Base-by-base conservation (phyloP, 2,329 filamentous ascomycete genomes). In the Phyllosticta capitalensis region DNA sequence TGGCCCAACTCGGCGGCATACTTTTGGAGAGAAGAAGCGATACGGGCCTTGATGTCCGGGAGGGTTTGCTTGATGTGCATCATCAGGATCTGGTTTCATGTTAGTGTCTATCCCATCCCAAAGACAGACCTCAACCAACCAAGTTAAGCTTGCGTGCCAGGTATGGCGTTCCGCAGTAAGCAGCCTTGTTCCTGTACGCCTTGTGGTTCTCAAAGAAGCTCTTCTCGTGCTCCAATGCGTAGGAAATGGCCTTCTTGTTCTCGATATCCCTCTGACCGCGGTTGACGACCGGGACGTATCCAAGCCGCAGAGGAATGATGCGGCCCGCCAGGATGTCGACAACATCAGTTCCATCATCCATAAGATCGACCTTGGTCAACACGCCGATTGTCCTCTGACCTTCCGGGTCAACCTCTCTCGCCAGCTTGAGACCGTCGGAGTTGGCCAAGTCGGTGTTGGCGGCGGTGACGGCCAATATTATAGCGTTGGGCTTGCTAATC, bases 51-150 rank as follows among this genome's bases (percentile, higher is more conserved):
- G 80, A 99, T 99, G 71, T 99, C 94, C 49, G 94, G 94, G 14
- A 99, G 83, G 1, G 94, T 99, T 79, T 99, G 92, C 78, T 99
- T 99, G 80, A 99, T 99, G 79, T 99, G 94, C 94, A 99, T 99
- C 92, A 99, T 97, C 67, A 99, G 83, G 71, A 99, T 97, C 81
- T 83, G 69, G 14, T 55, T 30, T 30, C 26, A 45, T 9, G 65
- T 75, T 64, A 74, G 71, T 58, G 6, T 63, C 21, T 53, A 33
- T 21, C 38, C 21, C 5, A 19, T 21, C 19, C 9, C 14, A n/a
- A 20, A n/a, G 9, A 12, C 1, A 24, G 22, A 30, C 45, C 50
- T 45, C 22, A 48, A 66, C 76, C 30, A 72, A 83, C 81, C 69
- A 99, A 81, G 76, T 99, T 99, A 62, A 99, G 84, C 78, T 99